Conservation (phyloP, 2,329 filamentous ascomycete species). For the Neocucurbitaria cava region DNA sequence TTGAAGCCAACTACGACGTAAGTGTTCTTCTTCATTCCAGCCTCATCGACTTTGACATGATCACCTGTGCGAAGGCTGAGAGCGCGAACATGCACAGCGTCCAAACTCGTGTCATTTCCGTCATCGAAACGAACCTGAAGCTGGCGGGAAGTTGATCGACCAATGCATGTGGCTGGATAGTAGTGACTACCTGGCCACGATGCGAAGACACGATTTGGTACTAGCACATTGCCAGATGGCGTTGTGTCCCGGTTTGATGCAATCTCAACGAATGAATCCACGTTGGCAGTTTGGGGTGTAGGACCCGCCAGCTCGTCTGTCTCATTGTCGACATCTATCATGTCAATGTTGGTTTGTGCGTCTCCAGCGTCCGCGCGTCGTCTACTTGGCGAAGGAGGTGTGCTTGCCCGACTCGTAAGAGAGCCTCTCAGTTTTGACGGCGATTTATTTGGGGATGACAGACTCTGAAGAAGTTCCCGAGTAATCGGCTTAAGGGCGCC, state of each 20-base stretch:
- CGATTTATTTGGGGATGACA: slow-evolving; percentile 28
- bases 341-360: slow-evolving; percentile 22
- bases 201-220: slow-evolving; percentile 64
- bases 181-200: slow-evolving; percentile 64
- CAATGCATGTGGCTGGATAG: slow-evolving; percentile 67
- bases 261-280: slow-evolving; percentile 3
- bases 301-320: slow-evolving; percentile 30
- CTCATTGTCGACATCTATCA: slow-evolving; percentile 24
- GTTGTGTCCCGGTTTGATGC: slow-evolving; percentile 21
- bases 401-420: slow-evolving; percentile 5
- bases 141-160: slow-evolving; percentile 50
- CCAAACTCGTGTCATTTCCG: slow-evolving; percentile 51
- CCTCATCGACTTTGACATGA: slow-evolving; percentile 55
- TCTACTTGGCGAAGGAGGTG: slow-evolving; percentile 20
- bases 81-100: slow-evolving; percentile 47
- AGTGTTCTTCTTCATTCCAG: slow-evolving; percentile 53
- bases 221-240: slow-evolving; percentile 38
- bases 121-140: slow-evolving; percentile 59
- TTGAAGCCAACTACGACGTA: slow-evolving; percentile 56
- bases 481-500: slow-evolving; percentile 39
- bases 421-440: slow-evolving; percentile 14
- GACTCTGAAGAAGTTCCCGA: slow-evolving; percentile 25
- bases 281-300: slow-evolving; percentile 14
- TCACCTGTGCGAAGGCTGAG: slow-evolving; percentile 56
- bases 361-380: not conserved